Conservation (phyloP, 2,329 filamentous ascomycete species). For the Monilinia laxa region DNA sequence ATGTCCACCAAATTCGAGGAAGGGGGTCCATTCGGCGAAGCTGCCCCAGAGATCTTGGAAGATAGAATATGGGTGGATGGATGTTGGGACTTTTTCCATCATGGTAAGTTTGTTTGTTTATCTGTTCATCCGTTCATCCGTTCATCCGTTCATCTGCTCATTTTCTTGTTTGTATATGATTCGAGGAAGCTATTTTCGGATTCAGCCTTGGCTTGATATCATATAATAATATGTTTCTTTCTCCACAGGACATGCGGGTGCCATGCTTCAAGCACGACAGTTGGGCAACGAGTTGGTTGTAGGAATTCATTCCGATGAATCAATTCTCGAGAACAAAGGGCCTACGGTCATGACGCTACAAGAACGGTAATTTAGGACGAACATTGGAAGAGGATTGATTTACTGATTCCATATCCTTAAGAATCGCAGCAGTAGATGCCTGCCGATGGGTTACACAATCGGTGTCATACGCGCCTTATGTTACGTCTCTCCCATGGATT, state of each 20-base stretch:
- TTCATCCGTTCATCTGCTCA: too few relatives aligned
- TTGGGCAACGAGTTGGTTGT: slow-evolving; percentile 86
- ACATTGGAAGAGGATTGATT: slow-evolving; percentile 30
- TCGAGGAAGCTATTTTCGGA: not conserved
- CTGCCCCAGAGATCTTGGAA: slow-evolving; percentile 44
- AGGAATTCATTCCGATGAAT: slow-evolving; percentile 92
- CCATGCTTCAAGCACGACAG: slow-evolving; percentile 92
- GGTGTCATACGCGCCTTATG: slow-evolving; percentile 85
- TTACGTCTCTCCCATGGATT: slow-evolving; percentile 91
- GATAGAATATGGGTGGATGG: slow-evolving; percentile 96
- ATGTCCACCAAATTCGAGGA: slow-evolving; percentile 28
- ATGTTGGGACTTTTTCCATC: slow-evolving; percentile 99
- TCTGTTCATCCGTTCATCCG: too few relatives aligned
- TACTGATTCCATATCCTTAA: slow-evolving; percentile 44
- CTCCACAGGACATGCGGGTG: slow-evolving; percentile 79
- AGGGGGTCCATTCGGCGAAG: slow-evolving; percentile 35
- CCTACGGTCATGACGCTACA: slow-evolving; percentile 94
- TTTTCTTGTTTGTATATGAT: not conserved
- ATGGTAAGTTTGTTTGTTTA: slow-evolving; percentile 56
- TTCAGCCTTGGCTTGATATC: slow-evolving; percentile 15
- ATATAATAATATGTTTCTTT: slow-evolving; percentile 11
- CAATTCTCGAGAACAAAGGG: slow-evolving; percentile 94
- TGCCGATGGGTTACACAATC: slow-evolving; percentile 91
- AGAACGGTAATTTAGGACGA: slow-evolving; percentile 62
- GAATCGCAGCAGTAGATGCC: slow-evolving; percentile 84